Base-by-base conservation (phyloP, 2,329 filamentous ascomycete species). In the Fusarium neocosmosporiellum region DNA sequence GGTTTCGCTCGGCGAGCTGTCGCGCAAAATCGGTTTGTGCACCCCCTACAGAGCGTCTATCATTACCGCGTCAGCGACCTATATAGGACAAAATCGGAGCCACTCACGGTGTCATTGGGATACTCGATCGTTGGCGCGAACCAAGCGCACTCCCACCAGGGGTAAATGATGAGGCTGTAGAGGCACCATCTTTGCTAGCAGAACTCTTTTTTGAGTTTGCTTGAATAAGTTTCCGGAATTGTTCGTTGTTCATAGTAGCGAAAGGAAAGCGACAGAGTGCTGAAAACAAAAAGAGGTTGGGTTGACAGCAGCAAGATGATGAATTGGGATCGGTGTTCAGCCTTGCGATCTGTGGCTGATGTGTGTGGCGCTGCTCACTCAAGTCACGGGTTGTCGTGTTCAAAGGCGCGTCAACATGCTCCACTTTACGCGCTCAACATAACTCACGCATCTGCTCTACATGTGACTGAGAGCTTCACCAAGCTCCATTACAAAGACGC, bases 81-180 rank as follows among this genome's bases (percentile, higher is more conserved):
- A 43, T 57, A 4, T 13, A 27, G 4, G 4, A 5, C 2, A 33
- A 2, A 31, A 20, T 13, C 4, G 14, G n/a, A 2, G 10, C 43
- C 14, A 86, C 91, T 77, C 87, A 95, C 92, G 96, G 96, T 55
- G 96, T 98, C 96, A 98, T 98, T 65, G 94, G 94, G 70, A 98
- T 96, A 81, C 90, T 96, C 36, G 93, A 89, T 74, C 91, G 90
- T 83, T 93, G 91, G 78, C 93, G 89, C 66, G 94, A 96, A 24
- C 95, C 95, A 65, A 97, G 86, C 6, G 90, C 83, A 57, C 84
- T 83, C 54, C 87, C 83, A 33, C 64, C 74, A 46, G 70, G 72
- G 13, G 77, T 69, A 62, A 74, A 75, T 67, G 76, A 71, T 70
- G 75, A 67, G 75, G 73, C 71, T 61, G 75, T 78, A 16, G 88